Evolutionary conservation across 2,329 filamentous ascomycete genomes (phyloP).

Genomic region (Microascus cirrosus): DNA sequence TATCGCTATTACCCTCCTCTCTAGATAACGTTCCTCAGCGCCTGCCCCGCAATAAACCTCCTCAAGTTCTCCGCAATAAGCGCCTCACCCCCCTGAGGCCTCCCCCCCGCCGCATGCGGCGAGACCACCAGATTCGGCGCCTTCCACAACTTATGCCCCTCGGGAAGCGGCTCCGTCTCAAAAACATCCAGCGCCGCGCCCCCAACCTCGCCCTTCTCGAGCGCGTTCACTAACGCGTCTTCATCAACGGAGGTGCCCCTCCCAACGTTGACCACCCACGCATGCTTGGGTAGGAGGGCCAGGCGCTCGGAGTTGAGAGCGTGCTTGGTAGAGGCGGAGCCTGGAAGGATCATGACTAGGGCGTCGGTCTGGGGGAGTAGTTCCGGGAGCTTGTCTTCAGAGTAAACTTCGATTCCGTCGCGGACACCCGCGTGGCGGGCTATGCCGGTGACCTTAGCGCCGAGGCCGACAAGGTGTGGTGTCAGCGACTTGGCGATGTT

Average conservation of each 20-base stretch:
- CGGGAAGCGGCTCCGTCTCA: constrained; percentile 56
- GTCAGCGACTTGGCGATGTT: constrained; percentile 53
- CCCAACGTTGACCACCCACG: constrained; percentile 64
- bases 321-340: constrained; percentile 41
- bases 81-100: constrained; percentile 47
- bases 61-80: constrained; percentile 52
- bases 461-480: constrained; percentile 40
- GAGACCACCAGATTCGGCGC: constrained; percentile 39
- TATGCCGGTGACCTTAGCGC: constrained; percentile 48
- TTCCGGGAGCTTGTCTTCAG: constrained; percentile 39
- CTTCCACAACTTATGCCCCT: constrained; percentile 33
- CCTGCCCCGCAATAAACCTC: constrained; percentile 45
- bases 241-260: constrained; percentile 75
- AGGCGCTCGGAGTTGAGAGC: constrained; percentile 43
- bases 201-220: constrained; percentile 60
- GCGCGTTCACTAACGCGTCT: constrained; percentile 54
- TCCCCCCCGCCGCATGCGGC: constrained; percentile 47
- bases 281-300: constrained; percentile 42
- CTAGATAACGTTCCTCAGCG: constrained; percentile 41
- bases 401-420: constrained; percentile 44
- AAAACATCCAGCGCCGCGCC: constrained; percentile 75
- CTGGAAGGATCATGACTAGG: constrained; percentile 57
- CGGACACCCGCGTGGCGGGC: constrained; percentile 46
- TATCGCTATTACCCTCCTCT: too few species aligned
- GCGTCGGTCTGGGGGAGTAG: constrained; percentile 48